Evolutionary conservation across 176 grass and related monocot species (phyloP).

Genomic region (Saccharum officinarum): DNA sequence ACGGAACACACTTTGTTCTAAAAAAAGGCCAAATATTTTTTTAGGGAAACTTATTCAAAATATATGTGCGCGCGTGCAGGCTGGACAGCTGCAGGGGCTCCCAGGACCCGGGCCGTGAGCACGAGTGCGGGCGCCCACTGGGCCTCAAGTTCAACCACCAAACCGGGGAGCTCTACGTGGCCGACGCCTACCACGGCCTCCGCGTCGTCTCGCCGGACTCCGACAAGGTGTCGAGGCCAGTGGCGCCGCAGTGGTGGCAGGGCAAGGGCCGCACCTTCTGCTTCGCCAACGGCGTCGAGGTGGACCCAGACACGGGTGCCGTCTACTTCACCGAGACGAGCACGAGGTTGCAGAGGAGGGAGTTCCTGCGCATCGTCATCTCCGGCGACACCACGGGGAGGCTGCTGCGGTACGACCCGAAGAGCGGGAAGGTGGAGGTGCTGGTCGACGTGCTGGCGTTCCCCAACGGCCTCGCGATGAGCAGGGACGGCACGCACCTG

Average conservation of each 20-base stretch:
- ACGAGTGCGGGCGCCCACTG: conserved; percentile 76
- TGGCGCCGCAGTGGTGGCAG: conserved; percentile 3
- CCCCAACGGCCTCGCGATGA: conserved; percentile 62
- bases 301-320: conserved; percentile 43
- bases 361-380: conserved; percentile 59
- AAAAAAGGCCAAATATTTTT: no score
- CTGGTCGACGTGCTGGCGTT: conserved; percentile 53
- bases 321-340: conserved; percentile 88
- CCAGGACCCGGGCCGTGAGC: conserved; percentile 47
- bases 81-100: conserved; percentile 64
- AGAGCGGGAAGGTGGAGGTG: conserved; percentile 33
- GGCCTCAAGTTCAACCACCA: conserved; percentile 49
- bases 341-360: conserved; percentile 52
- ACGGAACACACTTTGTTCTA: no score
- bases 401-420: conserved; percentile 59
- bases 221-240: conserved; percentile 3
- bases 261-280: conserved; percentile 3
- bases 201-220: conserved; percentile 20
- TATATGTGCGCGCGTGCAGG: conserved; percentile 33
- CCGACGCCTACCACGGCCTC: conserved; percentile 63
- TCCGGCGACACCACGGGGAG: conserved; percentile 57
- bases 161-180: background rate
- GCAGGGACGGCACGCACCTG: conserved; percentile 48
- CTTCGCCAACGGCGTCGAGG: conserved; percentile 71
- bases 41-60: no score